Base-by-base conservation (phyloP, 768 basidiomycete species). In the Lepiota venenata region DNA sequence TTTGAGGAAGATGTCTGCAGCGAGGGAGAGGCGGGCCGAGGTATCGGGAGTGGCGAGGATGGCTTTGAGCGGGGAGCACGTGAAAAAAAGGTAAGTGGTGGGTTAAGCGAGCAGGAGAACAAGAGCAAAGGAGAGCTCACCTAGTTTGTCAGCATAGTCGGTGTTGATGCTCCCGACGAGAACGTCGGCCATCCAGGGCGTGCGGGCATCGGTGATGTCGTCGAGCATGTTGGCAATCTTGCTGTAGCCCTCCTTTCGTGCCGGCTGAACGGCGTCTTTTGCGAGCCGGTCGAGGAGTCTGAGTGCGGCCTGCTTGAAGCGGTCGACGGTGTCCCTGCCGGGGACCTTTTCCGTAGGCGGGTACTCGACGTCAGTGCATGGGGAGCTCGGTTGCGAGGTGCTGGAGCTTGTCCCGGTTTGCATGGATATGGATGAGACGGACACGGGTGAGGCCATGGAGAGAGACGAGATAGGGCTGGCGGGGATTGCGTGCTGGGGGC, bases 181-280 rank as follows among this genome's bases (percentile, higher is more conserved):
- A 11, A 90, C 82, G 61, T 92, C 90, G 0, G 88, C 87, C 77
- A 91, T 83, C 82, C 85, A 88, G 3, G 83, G 78, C 0, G 84
- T 81, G 25, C 82, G 73, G 8, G 79, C 76, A 59, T 81, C 77
- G 0, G 84, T 77, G 14, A 85, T 76, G 36, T 92, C 87, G 56
- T 91, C 88, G 9, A 91, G 73, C 80, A 91, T 86, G 29, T 71
- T 72, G 2, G 85, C 76, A 50, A 90, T 82, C 68, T 85, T 87
- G 62, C 76, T 66, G 69, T 85, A 91, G 6, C 80, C 82, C 32
- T 91, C 89, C 55, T 80, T 80, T 55, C 82, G 74, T 21, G 77
- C 67, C 47, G 77, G 74, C 58, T 78, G 76, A 1, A 72, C 63
- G 0, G 78, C 75, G 57, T 79, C 76, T 35, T 72, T 70, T 4